phyloP scores from a whole-genome alignment of 805 yeast species.

The Vanderwaltozyma verrucispora region DNA sequence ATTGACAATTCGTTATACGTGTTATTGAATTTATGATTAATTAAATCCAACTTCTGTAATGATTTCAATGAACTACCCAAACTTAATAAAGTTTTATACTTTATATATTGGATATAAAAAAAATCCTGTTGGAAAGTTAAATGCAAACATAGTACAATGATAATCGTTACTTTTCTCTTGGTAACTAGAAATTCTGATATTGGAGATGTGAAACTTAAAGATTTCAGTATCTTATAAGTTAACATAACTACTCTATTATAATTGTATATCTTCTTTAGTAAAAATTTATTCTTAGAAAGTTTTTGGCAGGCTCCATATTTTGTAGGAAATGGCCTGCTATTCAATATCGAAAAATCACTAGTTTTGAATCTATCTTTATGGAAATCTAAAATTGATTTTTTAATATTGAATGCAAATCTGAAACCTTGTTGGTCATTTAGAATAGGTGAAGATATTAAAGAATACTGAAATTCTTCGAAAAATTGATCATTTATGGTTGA shows the following conservation, averaged over 20 bases:
- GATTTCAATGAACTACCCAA: conserved; percentile 8
- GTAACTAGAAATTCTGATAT: not conserved
- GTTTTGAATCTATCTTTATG: conserved; percentile 3
- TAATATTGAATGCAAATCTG: conserved; percentile 15
- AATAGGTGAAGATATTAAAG: conserved; percentile 38
- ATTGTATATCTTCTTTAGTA: conserved; percentile 5
- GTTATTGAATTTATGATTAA: conserved; percentile 19
- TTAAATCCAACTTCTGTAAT: conserved; percentile 17
- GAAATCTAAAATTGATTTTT: conserved; percentile 14
- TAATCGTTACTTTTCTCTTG: conserved; percentile 5
- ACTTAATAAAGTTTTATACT: conserved; percentile 10
- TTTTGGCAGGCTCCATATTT: conserved; percentile 14
- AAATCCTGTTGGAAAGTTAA: conserved; percentile 18
- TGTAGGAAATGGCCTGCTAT: conserved; percentile 7
- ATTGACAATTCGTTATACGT: conserved; percentile 25
- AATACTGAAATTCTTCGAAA: conserved; percentile 42
- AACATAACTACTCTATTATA: conserved; percentile 4
- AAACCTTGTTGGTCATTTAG: conserved; percentile 31
- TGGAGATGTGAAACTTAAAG: not conserved
- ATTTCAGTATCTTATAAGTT: not conserved
- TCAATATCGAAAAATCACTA: not conserved
- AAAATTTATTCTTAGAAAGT: conserved; percentile 2
- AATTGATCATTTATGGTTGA: conserved; percentile 20
- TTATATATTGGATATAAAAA: conserved; percentile 12
- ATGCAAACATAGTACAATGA: conserved; percentile 10